Evolutionary conservation across 352 stramenopile genomes (phyloP).

Genomic region (Aphanomyces stellatus): DNA sequence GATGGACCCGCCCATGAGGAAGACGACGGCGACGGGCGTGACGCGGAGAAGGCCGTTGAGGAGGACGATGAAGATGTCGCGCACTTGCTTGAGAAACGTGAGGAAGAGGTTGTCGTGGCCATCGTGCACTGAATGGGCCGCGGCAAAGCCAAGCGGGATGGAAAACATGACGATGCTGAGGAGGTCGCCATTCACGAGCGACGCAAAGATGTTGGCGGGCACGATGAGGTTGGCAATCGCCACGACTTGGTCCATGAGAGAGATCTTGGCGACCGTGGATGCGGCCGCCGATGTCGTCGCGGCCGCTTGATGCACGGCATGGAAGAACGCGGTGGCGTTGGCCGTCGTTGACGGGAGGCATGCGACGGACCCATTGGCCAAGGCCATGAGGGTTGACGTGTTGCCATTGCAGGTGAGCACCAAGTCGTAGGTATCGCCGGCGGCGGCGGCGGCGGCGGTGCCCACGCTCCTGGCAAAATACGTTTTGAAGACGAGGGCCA

Average conservation of each 20-base stretch:
- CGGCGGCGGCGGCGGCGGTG: constrained; percentile 15
- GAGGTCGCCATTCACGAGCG: constrained; percentile 43
- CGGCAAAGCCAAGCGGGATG: constrained; percentile 49
- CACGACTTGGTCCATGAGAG: constrained; percentile 63
- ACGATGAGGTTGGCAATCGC: constrained; percentile 52
- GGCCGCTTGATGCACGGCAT: constrained; percentile 46
- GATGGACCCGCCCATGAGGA: constrained; percentile 59
- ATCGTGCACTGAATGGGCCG: constrained; percentile 43
- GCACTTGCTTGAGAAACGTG: constrained; percentile 44
- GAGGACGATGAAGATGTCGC: constrained; percentile 58
- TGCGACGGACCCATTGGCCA: constrained; percentile 27
- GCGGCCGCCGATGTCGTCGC: constrained; percentile 33
- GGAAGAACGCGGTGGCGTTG: constrained; percentile 25
- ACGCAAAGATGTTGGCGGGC: constrained; percentile 61
- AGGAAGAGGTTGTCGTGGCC: constrained; percentile 60
- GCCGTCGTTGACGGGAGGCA: constrained; percentile 36
- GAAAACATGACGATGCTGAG: constrained; percentile 72
- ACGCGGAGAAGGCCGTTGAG: constrained; percentile 58
- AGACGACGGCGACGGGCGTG: constrained; percentile 64
- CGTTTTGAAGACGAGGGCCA: constrained; percentile 29
- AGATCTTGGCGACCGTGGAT: constrained; percentile 34
- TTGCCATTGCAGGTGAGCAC: constrained; percentile 39
- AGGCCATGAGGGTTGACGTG: constrained; percentile 30
- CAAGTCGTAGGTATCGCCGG: constrained; percentile 15
- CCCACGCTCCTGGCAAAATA: constrained; percentile 18